Conservation (phyloP, 2,329 filamentous ascomycete genomes). For the Aspergillus intermedius region DNA sequence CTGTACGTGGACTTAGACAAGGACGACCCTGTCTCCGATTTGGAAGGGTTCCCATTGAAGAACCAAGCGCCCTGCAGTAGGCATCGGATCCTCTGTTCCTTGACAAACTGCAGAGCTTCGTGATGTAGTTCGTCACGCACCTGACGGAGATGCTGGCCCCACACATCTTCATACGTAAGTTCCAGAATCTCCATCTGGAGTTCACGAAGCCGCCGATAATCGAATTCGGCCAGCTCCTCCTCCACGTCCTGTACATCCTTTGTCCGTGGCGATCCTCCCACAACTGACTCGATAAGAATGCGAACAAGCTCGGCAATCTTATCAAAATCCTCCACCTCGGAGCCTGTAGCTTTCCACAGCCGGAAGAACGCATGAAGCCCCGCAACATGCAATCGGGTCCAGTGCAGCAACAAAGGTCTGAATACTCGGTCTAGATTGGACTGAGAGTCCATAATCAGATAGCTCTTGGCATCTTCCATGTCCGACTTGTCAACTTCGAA, state of each 20-base stretch:
- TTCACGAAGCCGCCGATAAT: slow-evolving; percentile 69
- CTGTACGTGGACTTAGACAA: slow-evolving; percentile 54
- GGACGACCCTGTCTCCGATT: slow-evolving; percentile 41
- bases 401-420: slow-evolving; percentile 80
- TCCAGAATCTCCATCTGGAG: slow-evolving; percentile 92
- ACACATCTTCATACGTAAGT: slow-evolving; percentile 86
- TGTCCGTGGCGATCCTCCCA: slow-evolving; percentile 72
- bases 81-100: slow-evolving; percentile 90
- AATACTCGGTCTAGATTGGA: slow-evolving; percentile 82
- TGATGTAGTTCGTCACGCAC: slow-evolving; percentile 87
- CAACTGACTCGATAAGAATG: slow-evolving; percentile 82
- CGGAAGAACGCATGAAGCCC: slow-evolving; percentile 82
- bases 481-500: slow-evolving; percentile 88
- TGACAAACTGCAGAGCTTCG: slow-evolving; percentile 91
- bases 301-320: slow-evolving; percentile 88
- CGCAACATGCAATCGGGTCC: slow-evolving; percentile 82
- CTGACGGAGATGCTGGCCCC: slow-evolving; percentile 82
- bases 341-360: slow-evolving; percentile 85
- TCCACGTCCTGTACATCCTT: slow-evolving; percentile 84
- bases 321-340: slow-evolving; percentile 78
- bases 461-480: slow-evolving; percentile 68
- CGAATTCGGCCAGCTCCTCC: slow-evolving; percentile 79
- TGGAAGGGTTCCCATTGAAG: slow-evolving; percentile 47
- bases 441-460: slow-evolving; percentile 65
- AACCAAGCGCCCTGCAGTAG: slow-evolving; percentile 90